Conservation (phyloP, 2,329 filamentous ascomycete genomes). For the Pseudogymnoascus sp. region DNA sequence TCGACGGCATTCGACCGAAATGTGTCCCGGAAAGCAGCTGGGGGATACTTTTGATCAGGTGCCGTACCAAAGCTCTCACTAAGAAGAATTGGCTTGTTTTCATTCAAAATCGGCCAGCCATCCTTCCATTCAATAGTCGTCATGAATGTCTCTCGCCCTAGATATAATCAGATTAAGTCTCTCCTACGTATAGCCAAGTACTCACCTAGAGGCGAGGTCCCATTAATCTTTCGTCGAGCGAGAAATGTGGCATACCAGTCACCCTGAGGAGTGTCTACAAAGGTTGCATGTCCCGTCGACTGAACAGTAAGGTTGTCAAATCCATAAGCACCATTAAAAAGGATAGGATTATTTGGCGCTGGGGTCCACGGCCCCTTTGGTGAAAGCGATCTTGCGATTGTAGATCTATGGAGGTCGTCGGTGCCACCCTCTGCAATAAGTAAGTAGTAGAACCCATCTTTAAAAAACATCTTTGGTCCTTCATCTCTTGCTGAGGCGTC, state of each 20-base stretch:
- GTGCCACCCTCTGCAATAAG: conserved; percentile 16
- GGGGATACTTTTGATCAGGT: conserved; percentile 11
- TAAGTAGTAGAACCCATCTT: conserved; percentile 14
- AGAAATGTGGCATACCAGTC: conserved; percentile 15
- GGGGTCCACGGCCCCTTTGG: conserved; percentile 12
- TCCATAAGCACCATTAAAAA: conserved; percentile 15
- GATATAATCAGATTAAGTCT: neutral
- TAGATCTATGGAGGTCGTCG: conserved; percentile 12
- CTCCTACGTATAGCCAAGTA: neutral
- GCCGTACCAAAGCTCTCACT: conserved; percentile 12
- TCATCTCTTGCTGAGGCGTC: conserved; percentile 10
- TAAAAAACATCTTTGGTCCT: conserved; percentile 13
- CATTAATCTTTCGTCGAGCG: conserved; percentile 17
- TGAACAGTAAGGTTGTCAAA: conserved; percentile 16
- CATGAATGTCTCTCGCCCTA: conserved; percentile 16
- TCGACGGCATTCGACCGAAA: conserved; percentile 13
- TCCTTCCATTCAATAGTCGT: conserved; percentile 16
- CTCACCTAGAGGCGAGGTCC: conserved; percentile 15
- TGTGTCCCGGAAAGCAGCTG: conserved; percentile 12
- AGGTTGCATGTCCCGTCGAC: conserved; percentile 16
- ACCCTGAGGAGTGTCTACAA: conserved; percentile 13
- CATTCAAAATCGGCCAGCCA: conserved; percentile 17
- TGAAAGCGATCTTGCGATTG: conserved; percentile 12
- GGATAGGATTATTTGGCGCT: conserved; percentile 15
- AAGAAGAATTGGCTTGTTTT: conserved; percentile 16